Evolutionary conservation across 805 yeast species (phyloP).

Genomic region (Cyberlindnera nakhonratchasimensis): DNA sequence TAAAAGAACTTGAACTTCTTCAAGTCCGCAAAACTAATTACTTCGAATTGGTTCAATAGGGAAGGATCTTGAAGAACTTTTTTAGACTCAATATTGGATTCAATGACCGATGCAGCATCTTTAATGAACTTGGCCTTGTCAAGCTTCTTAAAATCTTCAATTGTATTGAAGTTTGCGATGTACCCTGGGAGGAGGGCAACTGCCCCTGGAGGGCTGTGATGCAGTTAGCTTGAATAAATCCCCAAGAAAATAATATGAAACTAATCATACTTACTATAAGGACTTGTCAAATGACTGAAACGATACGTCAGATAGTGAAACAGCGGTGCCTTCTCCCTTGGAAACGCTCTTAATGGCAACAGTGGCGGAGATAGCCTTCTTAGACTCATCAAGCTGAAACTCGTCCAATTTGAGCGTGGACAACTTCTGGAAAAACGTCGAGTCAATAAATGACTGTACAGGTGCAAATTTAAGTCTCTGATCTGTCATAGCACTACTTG

Average conservation of each 20-base stretch:
- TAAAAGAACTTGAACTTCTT: conserved; percentile 84
- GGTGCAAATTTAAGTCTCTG: conserved; percentile 34
- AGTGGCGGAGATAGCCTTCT: conserved; percentile 27
- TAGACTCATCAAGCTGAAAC: conserved; percentile 48
- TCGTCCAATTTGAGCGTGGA: conserved; percentile 71
- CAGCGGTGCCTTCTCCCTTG: conserved; percentile 30
- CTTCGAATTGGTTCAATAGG: conserved; percentile 39
- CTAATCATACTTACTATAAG: conserved; percentile 10
- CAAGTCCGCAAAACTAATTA: conserved; percentile 79
- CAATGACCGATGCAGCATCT: conserved; percentile 34
- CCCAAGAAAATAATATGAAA: not conserved
- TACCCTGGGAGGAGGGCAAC: conserved; percentile 35
- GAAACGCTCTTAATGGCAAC: conserved; percentile 31
- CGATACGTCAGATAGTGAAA: conserved; percentile 27
- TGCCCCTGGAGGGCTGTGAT: conserved; percentile 21
- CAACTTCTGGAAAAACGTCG: conserved; percentile 79
- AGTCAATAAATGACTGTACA: conserved; percentile 72
- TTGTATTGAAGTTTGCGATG: conserved; percentile 67
- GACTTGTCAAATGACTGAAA: conserved; percentile 25
- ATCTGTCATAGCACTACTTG: not conserved
- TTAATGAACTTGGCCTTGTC: conserved; percentile 62
- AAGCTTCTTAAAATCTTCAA: conserved; percentile 74
- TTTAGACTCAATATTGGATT: conserved; percentile 31
- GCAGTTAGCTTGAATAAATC: not conserved
- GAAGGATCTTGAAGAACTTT: conserved; percentile 39